A percentile compares a stretch with the other conserved stretches of the same genome.
Evolutionary conservation across 257 asterid genomes (phyloP).

Genomic region (Solanum arcanum): DNA sequence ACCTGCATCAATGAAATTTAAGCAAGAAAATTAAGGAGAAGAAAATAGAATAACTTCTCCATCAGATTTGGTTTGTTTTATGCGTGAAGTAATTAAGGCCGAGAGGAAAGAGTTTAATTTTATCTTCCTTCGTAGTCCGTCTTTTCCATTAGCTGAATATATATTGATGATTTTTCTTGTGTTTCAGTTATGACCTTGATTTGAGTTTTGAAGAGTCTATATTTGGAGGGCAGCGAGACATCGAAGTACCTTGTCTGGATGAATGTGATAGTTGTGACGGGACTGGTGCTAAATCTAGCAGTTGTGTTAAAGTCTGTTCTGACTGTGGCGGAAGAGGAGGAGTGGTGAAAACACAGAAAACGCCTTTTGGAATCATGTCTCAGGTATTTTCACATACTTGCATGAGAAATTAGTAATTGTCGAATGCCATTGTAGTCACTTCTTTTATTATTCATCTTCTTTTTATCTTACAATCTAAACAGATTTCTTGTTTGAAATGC

Average conservation of each 20-base stretch:
- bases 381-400: constrained; percentile 47
- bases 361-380: constrained; percentile 86
- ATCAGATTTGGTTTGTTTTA: not conserved
- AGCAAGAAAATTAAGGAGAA: not conserved
- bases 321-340: constrained; percentile 89
- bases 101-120: not conserved
- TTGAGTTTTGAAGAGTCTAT: constrained; percentile 85
- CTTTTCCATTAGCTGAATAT: not conserved
- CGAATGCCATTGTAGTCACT: not conserved
- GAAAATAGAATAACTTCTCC: not conserved
- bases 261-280: constrained; percentile 82
- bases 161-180: not conserved
- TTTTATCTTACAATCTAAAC: not conserved
- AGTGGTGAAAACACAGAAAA: constrained; percentile 54
- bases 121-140: not conserved
- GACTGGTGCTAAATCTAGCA: constrained; percentile 76
- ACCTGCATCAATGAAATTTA: not conserved
- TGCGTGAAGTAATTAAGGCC: not conserved
- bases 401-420: not conserved
- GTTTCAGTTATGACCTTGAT: constrained; percentile 56
- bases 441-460: not conserved
- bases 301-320: constrained; percentile 42
- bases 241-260: constrained; percentile 53
- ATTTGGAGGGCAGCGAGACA: constrained; percentile 60
- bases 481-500: not conserved